Conservation (phyloP, 768 basidiomycete genomes). For the Mycena belliarum region DNA sequence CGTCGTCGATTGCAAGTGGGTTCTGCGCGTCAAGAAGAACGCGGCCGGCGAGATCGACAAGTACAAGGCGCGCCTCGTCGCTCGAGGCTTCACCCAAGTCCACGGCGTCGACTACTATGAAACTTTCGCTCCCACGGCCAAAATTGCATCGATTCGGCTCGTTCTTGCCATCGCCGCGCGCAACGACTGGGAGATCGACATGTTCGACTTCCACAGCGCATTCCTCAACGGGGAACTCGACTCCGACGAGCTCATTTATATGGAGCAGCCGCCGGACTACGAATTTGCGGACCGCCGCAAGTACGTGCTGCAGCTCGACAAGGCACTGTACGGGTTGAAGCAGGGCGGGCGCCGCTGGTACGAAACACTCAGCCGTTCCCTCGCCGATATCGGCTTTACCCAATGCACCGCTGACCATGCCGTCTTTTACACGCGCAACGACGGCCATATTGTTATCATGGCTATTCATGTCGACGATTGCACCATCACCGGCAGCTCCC, state of each 20-base stretch:
- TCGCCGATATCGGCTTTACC: neutral
- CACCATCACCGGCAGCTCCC: conserved; percentile 11
- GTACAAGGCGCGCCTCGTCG: neutral
- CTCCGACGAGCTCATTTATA: conserved; percentile 30
- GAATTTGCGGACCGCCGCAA: neutral
- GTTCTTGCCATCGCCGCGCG: conserved; percentile 33
- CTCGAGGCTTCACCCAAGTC: conserved; percentile 34
- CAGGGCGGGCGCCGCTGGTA: conserved; percentile 25
- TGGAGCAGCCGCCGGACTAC: conserved; percentile 32
- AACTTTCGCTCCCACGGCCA: conserved; percentile 34
- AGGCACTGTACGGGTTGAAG: conserved; percentile 26
- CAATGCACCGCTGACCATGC: neutral
- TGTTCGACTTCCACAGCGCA: conserved; percentile 19
- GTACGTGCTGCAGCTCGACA: conserved; percentile 19
- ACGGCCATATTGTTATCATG: conserved; percentile 1
- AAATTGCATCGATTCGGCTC: conserved; percentile 24
- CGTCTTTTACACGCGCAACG: neutral
- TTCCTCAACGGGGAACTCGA: conserved; percentile 27
- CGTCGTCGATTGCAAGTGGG: conserved; percentile 38
- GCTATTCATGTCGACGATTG: conserved; percentile 20
- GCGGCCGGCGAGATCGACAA: conserved; percentile 18
- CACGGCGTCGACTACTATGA: conserved; percentile 41
- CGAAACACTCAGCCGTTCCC: neutral
- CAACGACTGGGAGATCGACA: conserved; percentile 20
- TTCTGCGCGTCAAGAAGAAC: conserved; percentile 42